Evolutionary conservation across 2,329 filamentous ascomycete species (phyloP), one percentile per base, ranked within the genome.

Genomic region (Clarireedia monteithiana): DNA sequence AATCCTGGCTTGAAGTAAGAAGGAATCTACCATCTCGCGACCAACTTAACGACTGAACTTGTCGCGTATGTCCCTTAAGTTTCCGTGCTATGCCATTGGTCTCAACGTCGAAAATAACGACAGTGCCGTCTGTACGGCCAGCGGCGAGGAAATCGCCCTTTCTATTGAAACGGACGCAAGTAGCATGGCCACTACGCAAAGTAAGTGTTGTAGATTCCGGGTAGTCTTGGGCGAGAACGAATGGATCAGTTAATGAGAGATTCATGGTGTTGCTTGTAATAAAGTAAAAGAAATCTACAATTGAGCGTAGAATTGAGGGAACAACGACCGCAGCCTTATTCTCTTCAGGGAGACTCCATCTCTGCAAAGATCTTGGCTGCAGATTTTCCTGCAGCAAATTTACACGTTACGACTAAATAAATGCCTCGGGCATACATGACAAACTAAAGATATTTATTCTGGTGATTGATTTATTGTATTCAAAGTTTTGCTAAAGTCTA

Each of bases 51-150:
- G 89, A 96, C 64, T 95, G 92, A 56, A 99, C 91, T 69, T 94
- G 92, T 68, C 89, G 86, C 50, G 89, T 95, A 73, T 99, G 94
- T 12, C 92, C 94, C 62, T 90, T 84, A 61, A 99, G 77, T 74
- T 97, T 99, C 68, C 91, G 86, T 57, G 94, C 94, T 4, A 97
- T 89, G 39, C 94, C 92, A 79, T 95, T 95, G 9, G 95, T 99
- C 73, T 99, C 95, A 50, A 97, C 83, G 69, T 99, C 94, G 80
- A 95, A 99, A 48, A 99, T 88, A 55, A 95, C 89, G 42, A 99
- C 88, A 5, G 90, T 94, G 63, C 94, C 94, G 74, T 99, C 94
- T 60, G 91, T 89, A 68, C 94, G 86, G 61, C 94, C 94, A 30
- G 91, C 95, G 46, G 94, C 94, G 61, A 99, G 84, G 66, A 94